Conservation (phyloP, 176 grass and related monocot genomes). For the Tuctoria greenei region DNA sequence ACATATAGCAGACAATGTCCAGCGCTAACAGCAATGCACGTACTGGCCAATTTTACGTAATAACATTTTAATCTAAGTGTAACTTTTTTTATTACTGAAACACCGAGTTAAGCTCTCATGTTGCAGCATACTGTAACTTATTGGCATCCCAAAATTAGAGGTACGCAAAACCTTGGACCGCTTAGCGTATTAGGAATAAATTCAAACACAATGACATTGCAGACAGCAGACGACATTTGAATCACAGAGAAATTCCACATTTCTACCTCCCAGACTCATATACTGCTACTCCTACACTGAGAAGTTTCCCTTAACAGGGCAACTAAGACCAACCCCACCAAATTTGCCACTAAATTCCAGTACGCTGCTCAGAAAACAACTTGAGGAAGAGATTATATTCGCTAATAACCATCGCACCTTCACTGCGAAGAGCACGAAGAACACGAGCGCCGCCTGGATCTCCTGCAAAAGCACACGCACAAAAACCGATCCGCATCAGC, state of each 20-base stretch:
- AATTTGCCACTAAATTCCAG: not conserved
- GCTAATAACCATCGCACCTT: constrained; percentile 51
- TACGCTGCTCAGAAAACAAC: not conserved
- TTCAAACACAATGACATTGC: not conserved
- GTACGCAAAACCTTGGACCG: not conserved
- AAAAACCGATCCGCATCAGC: constrained; percentile 19
- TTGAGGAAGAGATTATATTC: not conserved
- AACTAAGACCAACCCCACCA: not conserved
- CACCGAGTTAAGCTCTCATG: not conserved
- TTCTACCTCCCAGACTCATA: not conserved
- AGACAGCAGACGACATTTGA: not conserved
- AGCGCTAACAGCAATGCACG: not conserved
- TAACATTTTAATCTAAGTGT: not conserved
- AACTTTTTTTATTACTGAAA: not conserved
- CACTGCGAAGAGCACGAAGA: constrained; percentile 63
- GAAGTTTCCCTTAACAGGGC: not conserved
- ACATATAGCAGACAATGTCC: not conserved
- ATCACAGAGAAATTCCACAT: not conserved
- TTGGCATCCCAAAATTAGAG: not conserved
- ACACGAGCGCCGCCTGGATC: constrained; percentile 80
- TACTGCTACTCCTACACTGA: not conserved
- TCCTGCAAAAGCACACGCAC: constrained; percentile 53
- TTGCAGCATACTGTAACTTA: not conserved
- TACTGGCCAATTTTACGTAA: not conserved
- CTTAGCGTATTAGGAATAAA: not conserved